Evolutionary conservation across 2,329 filamentous ascomycete genomes (phyloP).

Genomic region (Tolypocladium album): DNA sequence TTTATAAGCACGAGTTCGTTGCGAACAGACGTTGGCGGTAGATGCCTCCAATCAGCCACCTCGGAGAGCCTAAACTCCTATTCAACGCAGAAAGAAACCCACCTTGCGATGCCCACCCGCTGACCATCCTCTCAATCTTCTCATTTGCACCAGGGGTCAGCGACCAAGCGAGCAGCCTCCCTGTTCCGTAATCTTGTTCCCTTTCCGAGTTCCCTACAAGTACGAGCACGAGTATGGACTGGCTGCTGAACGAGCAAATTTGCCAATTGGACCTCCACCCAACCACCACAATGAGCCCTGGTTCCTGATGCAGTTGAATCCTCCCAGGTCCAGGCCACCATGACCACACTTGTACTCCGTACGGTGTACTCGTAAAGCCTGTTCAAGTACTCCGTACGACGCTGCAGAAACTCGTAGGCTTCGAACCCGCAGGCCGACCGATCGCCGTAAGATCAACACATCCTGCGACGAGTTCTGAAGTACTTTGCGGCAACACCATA

Average conservation of each 20-base stretch:
- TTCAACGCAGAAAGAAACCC: not conserved
- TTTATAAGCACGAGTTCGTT: too few relatives aligned
- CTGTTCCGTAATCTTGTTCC: too few relatives aligned
- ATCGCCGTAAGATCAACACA: not conserved
- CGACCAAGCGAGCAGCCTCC: not conserved
- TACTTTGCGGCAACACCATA: not conserved
- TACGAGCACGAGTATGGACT: not conserved
- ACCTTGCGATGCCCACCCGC: not conserved
- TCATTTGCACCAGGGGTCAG: too few relatives aligned
- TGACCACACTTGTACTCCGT: not conserved
- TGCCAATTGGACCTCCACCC: not conserved
- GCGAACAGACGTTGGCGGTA: not conserved
- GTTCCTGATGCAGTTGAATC: not conserved
- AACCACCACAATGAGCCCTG: not conserved
- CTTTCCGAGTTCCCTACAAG: not conserved
- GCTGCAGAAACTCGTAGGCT: not conserved
- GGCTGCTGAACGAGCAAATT: not conserved
- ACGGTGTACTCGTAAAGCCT: too few relatives aligned
- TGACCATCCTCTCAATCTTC: too few relatives aligned
- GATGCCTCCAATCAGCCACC: not conserved
- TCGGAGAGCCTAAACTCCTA: too few relatives aligned
- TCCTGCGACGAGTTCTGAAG: not conserved
- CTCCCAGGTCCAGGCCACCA: not conserved
- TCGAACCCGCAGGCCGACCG: not conserved
- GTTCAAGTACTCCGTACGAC: not conserved